phyloP scores from a whole-genome alignment of 169 alveolate genomes.

The Perkinsus olseni region DNA sequence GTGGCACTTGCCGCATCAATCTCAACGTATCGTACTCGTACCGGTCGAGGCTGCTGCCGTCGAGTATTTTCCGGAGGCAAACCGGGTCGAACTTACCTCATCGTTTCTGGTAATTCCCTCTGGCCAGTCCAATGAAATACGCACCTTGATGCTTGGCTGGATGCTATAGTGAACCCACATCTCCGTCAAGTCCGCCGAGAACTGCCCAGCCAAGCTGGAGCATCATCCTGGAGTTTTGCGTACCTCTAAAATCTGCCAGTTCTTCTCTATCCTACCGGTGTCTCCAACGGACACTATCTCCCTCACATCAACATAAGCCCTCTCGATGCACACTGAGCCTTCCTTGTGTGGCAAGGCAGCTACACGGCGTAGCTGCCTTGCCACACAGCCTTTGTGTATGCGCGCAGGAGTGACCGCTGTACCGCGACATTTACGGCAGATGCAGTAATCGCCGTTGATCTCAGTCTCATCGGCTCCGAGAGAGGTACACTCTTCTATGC shows the following conservation, averaged over 20 bases:
- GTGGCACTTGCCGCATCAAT: neutral
- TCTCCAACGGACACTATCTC: neutral
- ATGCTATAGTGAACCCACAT: neutral
- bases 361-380: no score
- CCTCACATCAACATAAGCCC: neutral
- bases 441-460: neutral
- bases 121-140: neutral
- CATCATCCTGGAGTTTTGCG: neutral
- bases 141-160: neutral
- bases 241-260: neutral
- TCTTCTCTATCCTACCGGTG: neutral
- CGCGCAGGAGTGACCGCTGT: neutral
- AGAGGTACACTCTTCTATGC: neutral
- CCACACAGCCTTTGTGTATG: no score
- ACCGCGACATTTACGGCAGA: neutral
- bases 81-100: neutral
- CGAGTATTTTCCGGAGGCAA: neutral
- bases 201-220: neutral
- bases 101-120: neutral
- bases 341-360: no score
- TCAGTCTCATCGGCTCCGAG: neutral
- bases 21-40: neutral
- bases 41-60: neutral
- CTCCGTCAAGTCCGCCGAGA: neutral
- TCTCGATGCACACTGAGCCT: neutral